Conservation (phyloP, 2,329 filamentous ascomycete species). For the Botrytis squamosa region DNA sequence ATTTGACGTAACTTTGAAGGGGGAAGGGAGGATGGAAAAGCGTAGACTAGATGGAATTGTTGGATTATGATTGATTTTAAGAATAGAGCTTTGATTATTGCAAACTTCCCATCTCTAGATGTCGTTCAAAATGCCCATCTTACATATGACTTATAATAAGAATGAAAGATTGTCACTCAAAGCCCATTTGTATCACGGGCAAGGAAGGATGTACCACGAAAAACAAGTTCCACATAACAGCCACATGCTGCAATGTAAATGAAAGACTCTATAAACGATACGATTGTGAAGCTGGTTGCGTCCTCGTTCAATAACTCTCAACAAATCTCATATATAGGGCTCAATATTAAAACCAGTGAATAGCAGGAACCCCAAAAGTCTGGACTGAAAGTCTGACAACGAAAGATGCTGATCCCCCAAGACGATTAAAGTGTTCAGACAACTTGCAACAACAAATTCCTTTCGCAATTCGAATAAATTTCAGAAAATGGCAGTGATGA, state of each 20-base stretch:
- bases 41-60: neutral
- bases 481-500: neutral
- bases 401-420: neutral
- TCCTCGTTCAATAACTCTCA: neutral
- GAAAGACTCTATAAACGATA: neutral
- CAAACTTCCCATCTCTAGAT: neutral
- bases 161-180: neutral
- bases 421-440: neutral
- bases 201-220: neutral
- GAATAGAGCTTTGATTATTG: neutral
- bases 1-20: neutral
- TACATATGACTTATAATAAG: neutral
- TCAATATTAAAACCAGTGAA: neutral
- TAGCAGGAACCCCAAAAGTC: neutral
- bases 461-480: neutral
- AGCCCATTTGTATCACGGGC: neutral
- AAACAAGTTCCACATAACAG: neutral
- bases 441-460: neutral
- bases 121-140: neutral
- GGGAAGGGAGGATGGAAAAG: neutral
- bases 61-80: neutral
- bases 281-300: neutral
- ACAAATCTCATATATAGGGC: neutral
- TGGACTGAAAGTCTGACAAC: neutral
- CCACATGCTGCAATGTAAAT: neutral